Base-by-base conservation (phyloP, 306 rosid species). In the Amphicarpaea edgeworthii region DNA sequence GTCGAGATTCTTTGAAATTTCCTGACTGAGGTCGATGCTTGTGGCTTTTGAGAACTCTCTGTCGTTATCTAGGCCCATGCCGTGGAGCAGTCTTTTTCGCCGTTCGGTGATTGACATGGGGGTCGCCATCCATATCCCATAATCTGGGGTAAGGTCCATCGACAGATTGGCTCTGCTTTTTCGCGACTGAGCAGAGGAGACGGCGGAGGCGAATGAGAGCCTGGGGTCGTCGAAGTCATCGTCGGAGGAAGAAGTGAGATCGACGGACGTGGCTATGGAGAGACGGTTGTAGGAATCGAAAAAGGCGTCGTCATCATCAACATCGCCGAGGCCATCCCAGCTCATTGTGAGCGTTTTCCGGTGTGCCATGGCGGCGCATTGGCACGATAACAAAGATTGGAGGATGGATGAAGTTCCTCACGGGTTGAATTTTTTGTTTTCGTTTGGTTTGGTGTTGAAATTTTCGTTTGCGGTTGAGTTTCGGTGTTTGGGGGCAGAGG, bases 241-340 rank as follows among this genome's bases (percentile, higher is more conserved):
- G 0, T 73, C 83, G 2, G 82, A 86, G 47, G 88, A 84, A 7
- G 93, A 81, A 20, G 73, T 84, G 5, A 85, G 72, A 70, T 89
- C 87, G 3, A 55, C 12, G 0, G 86, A 70, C 2, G 23, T 6
- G 8, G 77, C 88, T 3, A 86, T 70, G 24, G 95, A 88, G 7
- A 75, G 37, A 4, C 95, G 79, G 4, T 74, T 85, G 8, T 24
- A 59, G 42, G 90, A 65, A 24, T 92, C 97, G 21, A 85, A 88
- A 77, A 91, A 91, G 4, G 20, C 83, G 0, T 71, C 79, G 40
- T 87, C 84, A 12, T 89, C 88, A 7, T 89, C 90, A 24, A 79
- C 89, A 2, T 85, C 90, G 3, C 67, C 49, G 24, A 92, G 96
- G 74, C 83, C 85, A 3, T 79, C 92, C 96, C 93, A 92, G 73